Base-by-base conservation (phyloP, 73 alveolate genomes). In the Paramecium bursaria region DNA sequence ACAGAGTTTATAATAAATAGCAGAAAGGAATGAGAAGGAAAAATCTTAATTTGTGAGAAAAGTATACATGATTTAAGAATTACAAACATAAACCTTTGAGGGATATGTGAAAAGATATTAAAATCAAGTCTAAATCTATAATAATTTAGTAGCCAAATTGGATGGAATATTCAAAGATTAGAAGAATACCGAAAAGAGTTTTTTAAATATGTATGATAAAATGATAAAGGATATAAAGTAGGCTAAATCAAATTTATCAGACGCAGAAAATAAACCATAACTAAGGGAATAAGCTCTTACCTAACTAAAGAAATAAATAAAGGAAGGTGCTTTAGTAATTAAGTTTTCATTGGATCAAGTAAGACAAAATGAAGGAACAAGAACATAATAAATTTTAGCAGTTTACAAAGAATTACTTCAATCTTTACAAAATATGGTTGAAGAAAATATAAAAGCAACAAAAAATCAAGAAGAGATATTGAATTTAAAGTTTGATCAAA, bases 111-210 rank as follows among this genome's bases (percentile, higher is more conserved):
- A 57, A 57, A 57, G 39, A 44, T 57, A 26, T 57, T 25, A 57
- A 5, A 17, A 57, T 29, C 31, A 57, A 57, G 11, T 30, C 0
- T 31, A 57, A 57, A 29, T 67, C 17, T n/a, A n/a, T n/a, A n/a
- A n/a, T n/a, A n/a, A n/a, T n/a, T n/a, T n/a, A n/a, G n/a, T n/a
- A 42, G 82, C 82, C 9, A 39, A 31, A 35, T 67, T 67, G 0
- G 82, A 67, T 33, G 19, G 22, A 42, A 9, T 67, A 21, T 39
- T 67, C 6, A 67, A 67, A 14, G 82, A 67, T 9, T 3, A 67
- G 44, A 67, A 67, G 44, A 67, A 67, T 67, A 15, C 26, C 9
- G 82, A 67, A 67, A 67, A 67, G 35, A 67, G 82, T n/a, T 67
- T 67, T 39, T 3, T 33, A 19, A 67, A 67, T 67, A 67, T 67